phyloP scores from a whole-genome alignment of 176 grass and related monocot species.

The Guadua angustifolia region DNA sequence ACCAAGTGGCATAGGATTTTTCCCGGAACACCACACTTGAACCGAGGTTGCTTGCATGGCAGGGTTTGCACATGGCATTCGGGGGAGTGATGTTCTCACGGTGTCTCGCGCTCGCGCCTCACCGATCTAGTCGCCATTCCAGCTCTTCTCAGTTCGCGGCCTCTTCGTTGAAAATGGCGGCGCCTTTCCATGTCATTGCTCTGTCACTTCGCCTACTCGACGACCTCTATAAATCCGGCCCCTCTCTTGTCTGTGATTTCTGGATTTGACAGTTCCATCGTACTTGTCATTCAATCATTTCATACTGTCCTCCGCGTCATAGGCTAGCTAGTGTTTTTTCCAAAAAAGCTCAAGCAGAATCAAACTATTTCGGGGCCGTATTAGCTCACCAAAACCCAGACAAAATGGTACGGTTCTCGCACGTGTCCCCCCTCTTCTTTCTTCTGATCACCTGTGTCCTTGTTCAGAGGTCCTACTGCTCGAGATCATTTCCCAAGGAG shows the following conservation, averaged over 20 bases:
- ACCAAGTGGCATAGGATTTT: too few species aligned
- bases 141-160: too few species aligned
- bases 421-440: not conserved
- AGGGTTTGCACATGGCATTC: too few species aligned
- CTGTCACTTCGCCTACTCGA: not conserved
- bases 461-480: not conserved
- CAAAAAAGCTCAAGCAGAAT: not conserved
- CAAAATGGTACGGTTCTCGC: not conserved
- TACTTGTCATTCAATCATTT: not conserved
- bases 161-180: too few species aligned
- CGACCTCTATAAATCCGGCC: not conserved
- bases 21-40: too few species aligned
- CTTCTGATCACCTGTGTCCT: not conserved
- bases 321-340: not conserved
- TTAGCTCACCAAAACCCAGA: not conserved
- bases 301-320: not conserved
- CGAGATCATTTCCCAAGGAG: not conserved
- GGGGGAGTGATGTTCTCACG: too few species aligned
- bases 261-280: not conserved
- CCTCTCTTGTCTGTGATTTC: not conserved
- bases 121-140: too few species aligned
- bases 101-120: too few species aligned
- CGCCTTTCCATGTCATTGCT: not conserved
- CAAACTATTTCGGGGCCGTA: not conserved
- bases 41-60: too few species aligned